Conservation (phyloP, 2,329 filamentous ascomycete genomes). For the Ascochyta rabiei region DNA sequence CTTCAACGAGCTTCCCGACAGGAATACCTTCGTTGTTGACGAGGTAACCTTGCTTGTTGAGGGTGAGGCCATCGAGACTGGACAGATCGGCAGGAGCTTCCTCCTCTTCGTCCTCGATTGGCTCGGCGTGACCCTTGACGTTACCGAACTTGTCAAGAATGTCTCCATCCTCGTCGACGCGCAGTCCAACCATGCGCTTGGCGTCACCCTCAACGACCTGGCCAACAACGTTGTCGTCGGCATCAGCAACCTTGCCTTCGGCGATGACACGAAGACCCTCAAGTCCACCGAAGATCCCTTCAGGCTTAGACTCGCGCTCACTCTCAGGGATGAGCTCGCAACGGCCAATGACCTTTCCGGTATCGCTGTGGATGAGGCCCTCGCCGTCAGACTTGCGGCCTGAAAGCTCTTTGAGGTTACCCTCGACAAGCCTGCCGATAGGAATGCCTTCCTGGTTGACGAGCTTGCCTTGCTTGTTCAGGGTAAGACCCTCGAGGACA, state of each 20-base stretch:
- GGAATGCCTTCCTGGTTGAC: slow-evolving; percentile 58
- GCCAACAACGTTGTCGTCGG: slow-evolving; percentile 59
- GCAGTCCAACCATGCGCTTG: slow-evolving; percentile 64
- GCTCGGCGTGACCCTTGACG: slow-evolving; percentile 65
- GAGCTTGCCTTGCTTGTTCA: slow-evolving; percentile 59
- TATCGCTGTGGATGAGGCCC: slow-evolving; percentile 74
- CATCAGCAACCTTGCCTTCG: slow-evolving; percentile 57
- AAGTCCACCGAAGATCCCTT: slow-evolving; percentile 58
- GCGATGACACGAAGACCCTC: slow-evolving; percentile 56
- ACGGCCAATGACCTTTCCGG: slow-evolving; percentile 70
- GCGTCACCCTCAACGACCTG: slow-evolving; percentile 62
- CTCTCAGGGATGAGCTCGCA: slow-evolving; percentile 71
- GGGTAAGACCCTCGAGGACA: slow-evolving; percentile 52
- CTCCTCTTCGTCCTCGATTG: slow-evolving; percentile 55
- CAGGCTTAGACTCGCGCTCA: slow-evolving; percentile 61
- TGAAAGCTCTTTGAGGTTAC: slow-evolving; percentile 66
- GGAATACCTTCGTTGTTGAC: slow-evolving; percentile 60
- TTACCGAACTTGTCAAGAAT: slow-evolving; percentile 67
- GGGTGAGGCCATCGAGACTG: slow-evolving; percentile 58
- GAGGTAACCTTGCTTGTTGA: slow-evolving; percentile 66
- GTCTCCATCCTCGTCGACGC: slow-evolving; percentile 67
- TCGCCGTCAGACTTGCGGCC: slow-evolving; percentile 75
- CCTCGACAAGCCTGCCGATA: slow-evolving; percentile 69
- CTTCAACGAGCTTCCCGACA: slow-evolving; percentile 62
- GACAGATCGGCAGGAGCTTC: slow-evolving; percentile 56